These are phyloP conservation scores for Warburgia ugandensis DNA, from an alignment of 164 flowering plant genomes.

Conservation along the genomic window DNA sequence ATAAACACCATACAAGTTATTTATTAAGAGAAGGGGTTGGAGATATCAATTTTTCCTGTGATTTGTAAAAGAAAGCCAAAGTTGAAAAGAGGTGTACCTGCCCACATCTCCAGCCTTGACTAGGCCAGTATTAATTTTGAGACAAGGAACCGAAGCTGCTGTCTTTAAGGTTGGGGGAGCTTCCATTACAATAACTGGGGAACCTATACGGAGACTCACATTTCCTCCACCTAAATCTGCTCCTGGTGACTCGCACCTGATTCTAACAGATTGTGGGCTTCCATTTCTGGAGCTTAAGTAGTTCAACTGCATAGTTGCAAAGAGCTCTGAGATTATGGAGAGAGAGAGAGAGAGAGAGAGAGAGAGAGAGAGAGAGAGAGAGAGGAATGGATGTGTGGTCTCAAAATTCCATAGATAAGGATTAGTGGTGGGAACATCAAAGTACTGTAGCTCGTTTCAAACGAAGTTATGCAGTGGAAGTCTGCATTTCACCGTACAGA, in stretches of 20 bases:
- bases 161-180: slow-evolving; percentile 48
- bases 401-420: not conserved
- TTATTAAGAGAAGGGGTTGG: too few relatives aligned
- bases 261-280: not conserved
- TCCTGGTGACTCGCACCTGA: slow-evolving; percentile 7
- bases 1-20: too few relatives aligned
- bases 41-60: too few relatives aligned
- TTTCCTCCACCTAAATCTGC: not conserved
- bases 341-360: not conserved
- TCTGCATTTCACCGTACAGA: too few relatives aligned
- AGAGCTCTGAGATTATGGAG: not conserved
- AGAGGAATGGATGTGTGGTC: not conserved
- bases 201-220: slow-evolving; percentile 20
- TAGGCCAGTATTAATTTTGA: slow-evolving; percentile 51
- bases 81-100: slow-evolving; percentile 33
- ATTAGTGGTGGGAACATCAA: not conserved
- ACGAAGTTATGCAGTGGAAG: too few relatives aligned
- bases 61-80: not conserved
- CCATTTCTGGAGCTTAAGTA: not conserved
- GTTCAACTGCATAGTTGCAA: not conserved
- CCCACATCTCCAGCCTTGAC: slow-evolving; percentile 87
- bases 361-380: slow-evolving; percentile 2
- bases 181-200: slow-evolving; percentile 22
- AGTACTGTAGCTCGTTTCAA: not conserved
- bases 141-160: slow-evolving; percentile 69